A percentile compares a stretch with the other conserved stretches of the same genome.
Evolutionary conservation across 2,329 filamentous ascomycete genomes (phyloP).

Genomic region (Bipolaris victoriae): DNA sequence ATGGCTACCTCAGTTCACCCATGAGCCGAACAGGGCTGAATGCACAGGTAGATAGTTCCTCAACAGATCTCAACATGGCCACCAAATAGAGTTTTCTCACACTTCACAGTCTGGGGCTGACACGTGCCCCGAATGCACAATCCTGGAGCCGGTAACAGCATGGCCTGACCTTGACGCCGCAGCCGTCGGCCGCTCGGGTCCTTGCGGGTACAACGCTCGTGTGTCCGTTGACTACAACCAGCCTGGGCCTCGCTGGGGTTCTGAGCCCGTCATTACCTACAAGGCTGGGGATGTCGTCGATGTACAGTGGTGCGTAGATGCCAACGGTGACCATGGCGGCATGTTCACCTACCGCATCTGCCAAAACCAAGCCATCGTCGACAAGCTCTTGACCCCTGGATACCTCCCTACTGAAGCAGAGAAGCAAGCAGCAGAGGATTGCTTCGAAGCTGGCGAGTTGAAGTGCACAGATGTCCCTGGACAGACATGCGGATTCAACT

Average conservation of each 20-base stretch:
- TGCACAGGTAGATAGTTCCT: conserved; percentile 28
- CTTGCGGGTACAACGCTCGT: conserved; percentile 46
- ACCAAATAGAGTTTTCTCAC: neutral
- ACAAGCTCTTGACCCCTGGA: conserved; percentile 39
- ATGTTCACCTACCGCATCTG: conserved; percentile 47
- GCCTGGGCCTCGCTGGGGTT: conserved; percentile 40
- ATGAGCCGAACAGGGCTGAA: conserved; percentile 46
- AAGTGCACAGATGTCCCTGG: conserved; percentile 43
- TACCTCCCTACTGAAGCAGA: conserved; percentile 44
- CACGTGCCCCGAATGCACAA: conserved; percentile 45
- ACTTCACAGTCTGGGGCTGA: conserved; percentile 30
- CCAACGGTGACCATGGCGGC: conserved; percentile 45
- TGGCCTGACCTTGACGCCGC: conserved; percentile 42
- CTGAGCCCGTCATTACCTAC: conserved; percentile 39
- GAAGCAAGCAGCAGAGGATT: conserved; percentile 44
- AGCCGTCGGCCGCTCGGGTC: conserved; percentile 39
- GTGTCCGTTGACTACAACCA: conserved; percentile 46
- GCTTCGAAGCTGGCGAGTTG: conserved; percentile 36
- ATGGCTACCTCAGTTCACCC: conserved; percentile 41
- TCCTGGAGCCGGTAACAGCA: conserved; percentile 42
- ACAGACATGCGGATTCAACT: conserved; percentile 38
- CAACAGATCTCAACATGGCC: no score
- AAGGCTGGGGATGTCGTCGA: conserved; percentile 37
- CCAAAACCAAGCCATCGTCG: conserved; percentile 40
- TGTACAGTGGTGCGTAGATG: conserved; percentile 45